Base-by-base conservation (phyloP, 768 basidiomycete species). In the Imleria badia region DNA sequence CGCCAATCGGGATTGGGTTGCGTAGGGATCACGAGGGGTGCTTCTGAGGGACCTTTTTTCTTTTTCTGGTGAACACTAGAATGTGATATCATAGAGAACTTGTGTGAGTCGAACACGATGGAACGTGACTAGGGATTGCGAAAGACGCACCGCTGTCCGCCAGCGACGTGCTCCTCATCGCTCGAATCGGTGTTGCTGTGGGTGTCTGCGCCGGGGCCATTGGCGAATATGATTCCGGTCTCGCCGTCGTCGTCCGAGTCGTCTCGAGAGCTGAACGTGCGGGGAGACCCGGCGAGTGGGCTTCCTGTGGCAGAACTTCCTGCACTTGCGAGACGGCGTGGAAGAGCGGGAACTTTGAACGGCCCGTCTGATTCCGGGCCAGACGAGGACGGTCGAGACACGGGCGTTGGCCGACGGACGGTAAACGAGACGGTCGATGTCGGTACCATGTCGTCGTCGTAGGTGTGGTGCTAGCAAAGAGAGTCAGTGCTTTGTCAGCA, bases 1-100 rank as follows among this genome's bases (percentile, higher is more conserved):
- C 92, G 77, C 96, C 96, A 99, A 67, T 99, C 95, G 26, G 84
- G 81, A 65, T 98, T 96, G 62, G 92, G 77, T 42, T 91, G 76
- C 1, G 92, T 77, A 15, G 95, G 86, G 42, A 99, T 98, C 35
- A 97, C 84, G 10, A 97, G 79, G 0, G 90, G 90, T 5, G 76
- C 81, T 38, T 81, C 67, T 12, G 79, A 72, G 47, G 41, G n/a
- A 4, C 0, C 26, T 57, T 76, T 76, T 39, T 73, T 78, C 39
- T 48, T 72, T 51, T 76, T 74, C 52, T 76, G 77, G 59, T 74
- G 72, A 30, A 80, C 62, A 51, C 80, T 85, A 61, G 47, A 60
- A 63, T 51, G 47, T 2, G 3, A 41, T 26, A 34, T 35, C 29
- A 57, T 22, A 20, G 51, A 63, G 58, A 58, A 60, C 87, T 86